A percentile compares a stretch with the other conserved stretches of the same genome.
These are phyloP conservation scores for Suillus fuscotomentosus DNA, from an alignment of 768 basidiomycete species.

Conservation along the genomic window DNA sequence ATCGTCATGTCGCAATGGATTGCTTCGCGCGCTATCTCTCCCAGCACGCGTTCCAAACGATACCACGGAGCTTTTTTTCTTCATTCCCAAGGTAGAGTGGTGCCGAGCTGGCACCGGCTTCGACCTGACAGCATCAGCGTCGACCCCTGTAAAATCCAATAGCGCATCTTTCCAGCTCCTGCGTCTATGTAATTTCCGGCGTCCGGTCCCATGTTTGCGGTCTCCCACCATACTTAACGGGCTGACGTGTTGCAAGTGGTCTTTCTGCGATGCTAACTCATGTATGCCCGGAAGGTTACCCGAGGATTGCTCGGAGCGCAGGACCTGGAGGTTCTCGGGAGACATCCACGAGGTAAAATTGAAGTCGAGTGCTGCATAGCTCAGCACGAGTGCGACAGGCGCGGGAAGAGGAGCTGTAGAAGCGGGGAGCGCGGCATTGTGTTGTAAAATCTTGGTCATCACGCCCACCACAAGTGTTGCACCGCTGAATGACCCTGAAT, in stretches of 20 bases:
- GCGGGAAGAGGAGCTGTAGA: constrained; percentile 49
- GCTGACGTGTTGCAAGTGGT: constrained; percentile 86
- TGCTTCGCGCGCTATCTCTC: background rate
- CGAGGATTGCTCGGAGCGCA: constrained; percentile 86
- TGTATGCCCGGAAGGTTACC: constrained; percentile 73
- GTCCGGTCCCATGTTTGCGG: constrained; percentile 36
- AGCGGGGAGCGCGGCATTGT: constrained; percentile 31
- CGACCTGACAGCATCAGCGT: constrained; percentile 35
- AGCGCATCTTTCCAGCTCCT: constrained; percentile 63
- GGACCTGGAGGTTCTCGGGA: constrained; percentile 73
- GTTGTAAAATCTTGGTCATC: constrained; percentile 83
- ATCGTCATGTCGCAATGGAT: constrained; percentile 33
- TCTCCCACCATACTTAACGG: constrained; percentile 92
- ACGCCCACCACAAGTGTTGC: constrained; percentile 84
- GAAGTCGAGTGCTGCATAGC: constrained; percentile 93
- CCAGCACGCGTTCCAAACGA: constrained; percentile 15
- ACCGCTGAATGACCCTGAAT: constrained; percentile 52
- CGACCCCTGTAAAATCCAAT: constrained; percentile 41
- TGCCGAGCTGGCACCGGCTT: constrained; percentile 4
- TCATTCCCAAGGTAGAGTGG: constrained; percentile 22
- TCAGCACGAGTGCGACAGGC: constrained; percentile 82
- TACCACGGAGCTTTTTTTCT: constrained; percentile 28
- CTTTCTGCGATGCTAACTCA: constrained; percentile 74
- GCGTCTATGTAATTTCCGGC: constrained; percentile 47
- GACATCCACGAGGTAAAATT: constrained; percentile 99